Conservation (phyloP, 2,329 filamentous ascomycete genomes). For the Fusarium decemcellulare region DNA sequence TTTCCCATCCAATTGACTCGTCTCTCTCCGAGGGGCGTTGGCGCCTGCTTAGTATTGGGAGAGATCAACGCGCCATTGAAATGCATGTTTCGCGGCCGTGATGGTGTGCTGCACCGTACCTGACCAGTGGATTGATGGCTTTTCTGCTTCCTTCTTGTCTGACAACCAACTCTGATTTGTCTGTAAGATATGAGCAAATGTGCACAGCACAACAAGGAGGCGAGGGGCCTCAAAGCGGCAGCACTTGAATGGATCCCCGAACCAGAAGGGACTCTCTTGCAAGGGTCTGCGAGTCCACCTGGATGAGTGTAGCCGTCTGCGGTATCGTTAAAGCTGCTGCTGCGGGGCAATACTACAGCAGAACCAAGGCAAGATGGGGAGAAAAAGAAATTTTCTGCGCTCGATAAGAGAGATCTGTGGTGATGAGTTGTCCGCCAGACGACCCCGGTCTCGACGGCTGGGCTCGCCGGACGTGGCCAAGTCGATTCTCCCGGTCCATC, state of each 20-base stretch:
- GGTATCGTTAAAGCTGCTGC: constrained; percentile 20
- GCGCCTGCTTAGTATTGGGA: constrained; percentile 23
- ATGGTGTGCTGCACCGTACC: constrained; percentile 41
- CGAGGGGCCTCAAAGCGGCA: constrained; percentile 36
- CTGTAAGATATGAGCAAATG: constrained; percentile 23
- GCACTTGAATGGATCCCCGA: constrained; percentile 19
- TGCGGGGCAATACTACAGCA: constrained; percentile 20
- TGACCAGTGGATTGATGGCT: constrained; percentile 37
- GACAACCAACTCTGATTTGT: constrained; percentile 27
- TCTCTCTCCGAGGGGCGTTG: constrained; percentile 22
- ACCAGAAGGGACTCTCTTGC: constrained; percentile 17
- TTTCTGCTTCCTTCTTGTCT: constrained; percentile 18
- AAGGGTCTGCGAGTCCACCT: constrained; percentile 25
- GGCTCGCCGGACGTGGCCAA: constrained; percentile 9
- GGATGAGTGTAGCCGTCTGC: constrained; percentile 13
- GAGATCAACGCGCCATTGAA: constrained; percentile 42
- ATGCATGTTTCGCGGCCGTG: constrained; percentile 38
- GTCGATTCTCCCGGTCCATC: constrained; percentile 3
- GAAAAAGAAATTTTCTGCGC: constrained; percentile 10
- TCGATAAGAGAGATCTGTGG: constrained; percentile 20
- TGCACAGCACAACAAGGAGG: constrained; percentile 15
- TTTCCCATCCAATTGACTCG: constrained; percentile 17
- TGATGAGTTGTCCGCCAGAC: constrained; percentile 10
- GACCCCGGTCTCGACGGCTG: constrained; percentile 8
- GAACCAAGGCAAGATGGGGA: constrained; percentile 6